phyloP scores from a whole-genome alignment of 1,284 basidiomycete species.

The Apiotrichum porosum region DNA sequence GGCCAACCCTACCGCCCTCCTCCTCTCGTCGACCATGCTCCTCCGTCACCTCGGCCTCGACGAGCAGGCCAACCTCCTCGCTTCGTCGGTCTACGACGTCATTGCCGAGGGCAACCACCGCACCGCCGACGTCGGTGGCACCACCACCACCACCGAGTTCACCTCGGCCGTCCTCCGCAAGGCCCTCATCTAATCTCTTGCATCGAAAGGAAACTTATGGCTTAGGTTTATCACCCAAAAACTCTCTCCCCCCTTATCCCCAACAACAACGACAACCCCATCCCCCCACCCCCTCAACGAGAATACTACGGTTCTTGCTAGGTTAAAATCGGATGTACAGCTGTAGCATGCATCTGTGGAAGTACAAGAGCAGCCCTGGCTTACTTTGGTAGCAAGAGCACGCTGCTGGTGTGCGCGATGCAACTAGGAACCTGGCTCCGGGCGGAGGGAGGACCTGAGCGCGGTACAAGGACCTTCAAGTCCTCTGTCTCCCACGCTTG shows the following conservation, averaged over 20 bases:
- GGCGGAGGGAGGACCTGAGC: too few relatives aligned
- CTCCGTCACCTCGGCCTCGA: constrained; percentile 94
- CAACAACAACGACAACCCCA: too few relatives aligned
- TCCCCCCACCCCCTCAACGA: background rate
- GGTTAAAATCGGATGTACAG: constrained; percentile 8
- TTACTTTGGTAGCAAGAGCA: too few relatives aligned
- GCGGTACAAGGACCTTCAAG: too few relatives aligned
- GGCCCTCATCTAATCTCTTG: constrained; percentile 25
- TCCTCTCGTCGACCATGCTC: constrained; percentile 98
- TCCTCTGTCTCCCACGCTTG: too few relatives aligned
- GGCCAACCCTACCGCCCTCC: constrained; percentile 98
- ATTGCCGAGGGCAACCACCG: constrained; percentile 83
- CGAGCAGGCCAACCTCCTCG: constrained; percentile 90
- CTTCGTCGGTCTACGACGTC: constrained; percentile 86
- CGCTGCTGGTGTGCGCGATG: too few relatives aligned
- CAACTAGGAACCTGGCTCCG: too few relatives aligned
- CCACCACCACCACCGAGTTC: constrained; percentile 85
- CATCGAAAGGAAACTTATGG: too few relatives aligned
- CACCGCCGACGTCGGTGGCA: constrained; percentile 92
- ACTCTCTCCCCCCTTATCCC: too few relatives aligned
- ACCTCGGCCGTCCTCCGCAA: constrained; percentile 73
- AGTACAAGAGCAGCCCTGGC: too few relatives aligned
- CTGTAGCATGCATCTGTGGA: constrained; percentile 12
- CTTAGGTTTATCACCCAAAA: background rate
- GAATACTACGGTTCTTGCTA: background rate